These are phyloP conservation scores for Candida methanosorbosa DNA, from an alignment of 805 yeast genomes.

Conservation along the genomic window DNA sequence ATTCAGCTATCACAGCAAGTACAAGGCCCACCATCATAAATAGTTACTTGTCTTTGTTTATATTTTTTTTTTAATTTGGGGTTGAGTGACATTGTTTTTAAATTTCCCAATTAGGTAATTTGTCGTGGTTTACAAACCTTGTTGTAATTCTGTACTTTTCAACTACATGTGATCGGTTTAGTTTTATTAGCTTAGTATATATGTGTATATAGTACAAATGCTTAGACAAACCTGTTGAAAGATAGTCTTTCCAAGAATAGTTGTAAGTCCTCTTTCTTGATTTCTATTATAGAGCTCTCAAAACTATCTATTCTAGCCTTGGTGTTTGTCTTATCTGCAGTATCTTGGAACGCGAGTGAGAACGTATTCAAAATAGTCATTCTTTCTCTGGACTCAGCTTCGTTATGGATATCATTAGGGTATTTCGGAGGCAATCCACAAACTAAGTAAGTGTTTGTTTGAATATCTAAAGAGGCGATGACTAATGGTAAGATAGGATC, in stretches of 20 bases:
- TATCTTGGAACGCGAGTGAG: conserved; percentile 85
- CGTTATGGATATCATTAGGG: conserved; percentile 35
- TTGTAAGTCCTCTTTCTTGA: conserved; percentile 76
- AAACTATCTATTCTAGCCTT: conserved; percentile 88
- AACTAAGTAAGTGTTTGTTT: conserved; percentile 72
- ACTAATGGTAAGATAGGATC: conserved; percentile 68
- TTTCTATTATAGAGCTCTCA: conserved; percentile 89
- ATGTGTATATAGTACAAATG: neutral
- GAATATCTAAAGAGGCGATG: conserved; percentile 70
- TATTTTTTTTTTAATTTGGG: too few relatives aligned
- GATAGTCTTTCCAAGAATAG: conserved; percentile 83
- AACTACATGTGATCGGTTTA: too few relatives aligned
- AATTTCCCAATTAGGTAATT: too few relatives aligned
- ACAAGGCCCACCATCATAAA: too few relatives aligned
- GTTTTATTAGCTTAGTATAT: too few relatives aligned
- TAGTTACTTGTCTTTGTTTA: too few relatives aligned
- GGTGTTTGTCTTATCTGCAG: conserved; percentile 79
- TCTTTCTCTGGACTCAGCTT: conserved; percentile 20
- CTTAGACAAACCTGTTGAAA: conserved; percentile 48
- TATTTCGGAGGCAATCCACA: conserved; percentile 84
- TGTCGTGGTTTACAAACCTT: too few relatives aligned
- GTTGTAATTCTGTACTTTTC: too few relatives aligned
- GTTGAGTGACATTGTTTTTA: too few relatives aligned
- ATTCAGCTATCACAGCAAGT: too few relatives aligned
- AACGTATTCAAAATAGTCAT: conserved; percentile 65